Percentiles rank a stretch among this genome's conserved stretches.
These are phyloP conservation scores for Chaetomium cochliodes DNA, from an alignment of 495 filamentous ascomycete species.

Conservation along the genomic window DNA sequence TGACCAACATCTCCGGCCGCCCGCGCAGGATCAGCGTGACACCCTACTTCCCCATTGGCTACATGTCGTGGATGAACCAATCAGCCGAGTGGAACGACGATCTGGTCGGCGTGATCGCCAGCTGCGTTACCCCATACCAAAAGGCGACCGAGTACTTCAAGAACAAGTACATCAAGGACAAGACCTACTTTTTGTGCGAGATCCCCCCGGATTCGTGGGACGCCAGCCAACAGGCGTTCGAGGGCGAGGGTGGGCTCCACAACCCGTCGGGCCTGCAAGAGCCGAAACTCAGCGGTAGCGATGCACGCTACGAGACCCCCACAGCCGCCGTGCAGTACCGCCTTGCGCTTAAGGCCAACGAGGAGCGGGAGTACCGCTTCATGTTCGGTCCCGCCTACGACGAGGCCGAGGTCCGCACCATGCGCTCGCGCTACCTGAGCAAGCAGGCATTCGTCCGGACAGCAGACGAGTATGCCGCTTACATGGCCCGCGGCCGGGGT, in stretches of 20 bases:
- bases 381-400: constrained; percentile 55
- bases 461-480: constrained; percentile 47
- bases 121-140: constrained; percentile 55
- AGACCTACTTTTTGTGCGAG: constrained; percentile 57
- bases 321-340: constrained; percentile 55
- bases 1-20: constrained; percentile 50
- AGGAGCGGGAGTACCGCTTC: constrained; percentile 52
- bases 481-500: constrained; percentile 50
- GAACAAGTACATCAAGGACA: constrained; percentile 57
- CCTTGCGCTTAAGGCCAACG: constrained; percentile 37
- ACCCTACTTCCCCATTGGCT: constrained; percentile 57
- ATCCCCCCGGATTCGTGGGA: constrained; percentile 52
- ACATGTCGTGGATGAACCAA: constrained; percentile 64
- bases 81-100: constrained; percentile 51
- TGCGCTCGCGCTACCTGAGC: constrained; percentile 51
- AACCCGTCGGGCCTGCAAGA: constrained; percentile 45
- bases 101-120: constrained; percentile 49
- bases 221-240: constrained; percentile 50
- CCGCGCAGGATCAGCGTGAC: constrained; percentile 51
- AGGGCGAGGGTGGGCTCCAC: constrained; percentile 57
- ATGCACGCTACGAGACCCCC: constrained; percentile 57
- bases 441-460: constrained; percentile 47
- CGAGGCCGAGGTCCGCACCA: constrained; percentile 48
- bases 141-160: constrained; percentile 57
- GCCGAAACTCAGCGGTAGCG: constrained; percentile 41